Evolutionary conservation across 805 yeast species (phyloP).

Genomic region (Starmerella kuoi): DNA sequence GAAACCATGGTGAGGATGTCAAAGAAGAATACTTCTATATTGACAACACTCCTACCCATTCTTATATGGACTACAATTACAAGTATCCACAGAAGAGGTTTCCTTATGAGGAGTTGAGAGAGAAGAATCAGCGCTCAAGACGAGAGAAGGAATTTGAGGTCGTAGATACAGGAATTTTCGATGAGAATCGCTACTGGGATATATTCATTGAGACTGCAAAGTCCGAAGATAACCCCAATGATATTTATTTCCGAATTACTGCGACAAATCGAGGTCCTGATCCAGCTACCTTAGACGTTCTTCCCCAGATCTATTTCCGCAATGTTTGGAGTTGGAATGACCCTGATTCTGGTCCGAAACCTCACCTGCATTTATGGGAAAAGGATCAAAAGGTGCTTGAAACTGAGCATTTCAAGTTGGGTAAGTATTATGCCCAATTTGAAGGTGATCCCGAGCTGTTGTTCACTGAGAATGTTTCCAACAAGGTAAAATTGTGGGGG

Average conservation of each 20-base stretch:
- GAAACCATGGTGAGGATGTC: constrained; percentile 93
- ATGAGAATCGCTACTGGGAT: constrained; percentile 67
- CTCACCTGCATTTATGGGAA: constrained; percentile 34
- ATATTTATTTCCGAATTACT: constrained; percentile 67
- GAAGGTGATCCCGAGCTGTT: constrained; percentile 41
- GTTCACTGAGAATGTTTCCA: constrained; percentile 86
- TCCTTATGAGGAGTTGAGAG: constrained; percentile 67
- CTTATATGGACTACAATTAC: constrained; percentile 81
- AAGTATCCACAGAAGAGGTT: constrained; percentile 81
- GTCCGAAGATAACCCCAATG: constrained; percentile 67
- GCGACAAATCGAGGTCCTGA: constrained; percentile 75
- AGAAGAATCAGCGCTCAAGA: constrained; percentile 54
- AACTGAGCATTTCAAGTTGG: constrained; percentile 57
- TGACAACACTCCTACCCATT: constrained; percentile 87
- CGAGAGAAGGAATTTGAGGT: constrained; percentile 67
- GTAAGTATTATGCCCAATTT: constrained; percentile 51
- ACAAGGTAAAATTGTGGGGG: constrained; percentile 52
- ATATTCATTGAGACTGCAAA: constrained; percentile 85
- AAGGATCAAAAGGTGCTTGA: constrained; percentile 35
- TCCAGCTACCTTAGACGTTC: constrained; percentile 76
- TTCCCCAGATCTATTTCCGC: constrained; percentile 75
- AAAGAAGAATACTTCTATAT: constrained; percentile 55
- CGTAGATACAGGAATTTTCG: constrained; percentile 58
- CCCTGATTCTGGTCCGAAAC: constrained; percentile 29
- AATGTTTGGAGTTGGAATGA: constrained; percentile 84